Conservation (phyloP, 192 early-diverging fungal genomes). For the Backusella australiensis region DNA sequence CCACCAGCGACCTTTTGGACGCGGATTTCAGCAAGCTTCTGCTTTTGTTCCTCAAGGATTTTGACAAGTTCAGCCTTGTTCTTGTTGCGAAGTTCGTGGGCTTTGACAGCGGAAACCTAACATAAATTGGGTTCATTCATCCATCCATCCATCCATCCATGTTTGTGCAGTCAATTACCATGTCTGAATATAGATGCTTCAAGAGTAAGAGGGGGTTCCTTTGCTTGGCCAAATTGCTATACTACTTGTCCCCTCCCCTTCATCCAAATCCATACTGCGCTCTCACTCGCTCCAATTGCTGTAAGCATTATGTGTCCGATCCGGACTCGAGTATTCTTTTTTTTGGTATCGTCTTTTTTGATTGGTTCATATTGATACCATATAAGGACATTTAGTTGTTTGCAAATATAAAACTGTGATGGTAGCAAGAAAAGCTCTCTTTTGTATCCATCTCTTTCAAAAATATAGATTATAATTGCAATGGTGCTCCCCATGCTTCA, state of each 20-base stretch:
- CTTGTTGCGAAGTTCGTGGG: constrained; percentile 91
- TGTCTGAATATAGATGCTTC: neutral
- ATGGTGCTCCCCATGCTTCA: no score
- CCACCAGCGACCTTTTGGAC: constrained; percentile 79
- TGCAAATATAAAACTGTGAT: no score
- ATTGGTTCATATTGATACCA: neutral
- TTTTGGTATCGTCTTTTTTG: neutral
- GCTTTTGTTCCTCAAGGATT: constrained; percentile 92
- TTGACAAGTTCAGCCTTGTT: constrained; percentile 90
- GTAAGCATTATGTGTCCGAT: neutral
- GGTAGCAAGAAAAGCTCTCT: no score
- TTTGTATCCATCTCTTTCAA: no score
- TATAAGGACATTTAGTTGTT: neutral
- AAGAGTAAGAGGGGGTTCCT: neutral
- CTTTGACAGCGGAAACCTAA: constrained; percentile 81
- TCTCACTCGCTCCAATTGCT: neutral
- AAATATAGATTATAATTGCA: no score
- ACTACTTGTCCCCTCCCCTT: neutral
- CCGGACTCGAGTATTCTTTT: neutral
- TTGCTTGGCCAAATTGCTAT: neutral
- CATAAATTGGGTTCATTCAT: neutral
- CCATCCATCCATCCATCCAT: constrained; percentile 12
- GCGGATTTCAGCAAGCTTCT: constrained; percentile 90
- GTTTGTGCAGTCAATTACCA: neutral
- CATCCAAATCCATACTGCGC: neutral